These are phyloP conservation scores for Saccharomycopsis fodiens DNA, from an alignment of 805 yeast species.

Conservation along the genomic window DNA sequence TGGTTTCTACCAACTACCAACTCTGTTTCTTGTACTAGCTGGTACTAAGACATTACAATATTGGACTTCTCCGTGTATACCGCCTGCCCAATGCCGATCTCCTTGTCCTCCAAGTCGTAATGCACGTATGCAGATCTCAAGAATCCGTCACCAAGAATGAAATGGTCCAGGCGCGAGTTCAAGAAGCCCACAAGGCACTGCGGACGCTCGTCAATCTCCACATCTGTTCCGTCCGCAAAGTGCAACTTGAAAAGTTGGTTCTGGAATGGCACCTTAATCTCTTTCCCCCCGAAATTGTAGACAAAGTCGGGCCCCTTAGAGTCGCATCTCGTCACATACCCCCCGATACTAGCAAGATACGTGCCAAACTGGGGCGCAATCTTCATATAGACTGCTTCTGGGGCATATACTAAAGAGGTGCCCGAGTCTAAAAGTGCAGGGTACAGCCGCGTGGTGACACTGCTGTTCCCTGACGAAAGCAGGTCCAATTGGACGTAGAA, in stretches of 20 bases:
- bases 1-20: too few relatives aligned
- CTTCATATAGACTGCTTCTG: not conserved
- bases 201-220: constrained; percentile 22
- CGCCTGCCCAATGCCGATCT: constrained; percentile 51
- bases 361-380: not conserved
- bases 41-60: constrained; percentile 24
- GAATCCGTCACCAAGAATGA: constrained; percentile 50
- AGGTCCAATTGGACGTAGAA: not conserved
- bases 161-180: constrained; percentile 1
- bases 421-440: constrained; percentile 4
- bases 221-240: constrained; percentile 14
- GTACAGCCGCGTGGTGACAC: not conserved
- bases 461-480: not conserved
- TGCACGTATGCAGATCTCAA: constrained; percentile 55
- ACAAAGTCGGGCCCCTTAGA: constrained; percentile 4
- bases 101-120: constrained; percentile 50
- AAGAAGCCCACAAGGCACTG: constrained; percentile 10
- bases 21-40: constrained; percentile 12
- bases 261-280: constrained; percentile 8
- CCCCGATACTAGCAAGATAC: not conserved
- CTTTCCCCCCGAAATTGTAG: constrained; percentile 2
- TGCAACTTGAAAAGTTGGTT: constrained; percentile 15
- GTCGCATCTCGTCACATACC: not conserved
- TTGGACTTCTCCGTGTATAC: constrained; percentile 22
- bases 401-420: not conserved